phyloP scores from a whole-genome alignment of 2,329 filamentous ascomycete genomes.

The Amauroascus niger region DNA sequence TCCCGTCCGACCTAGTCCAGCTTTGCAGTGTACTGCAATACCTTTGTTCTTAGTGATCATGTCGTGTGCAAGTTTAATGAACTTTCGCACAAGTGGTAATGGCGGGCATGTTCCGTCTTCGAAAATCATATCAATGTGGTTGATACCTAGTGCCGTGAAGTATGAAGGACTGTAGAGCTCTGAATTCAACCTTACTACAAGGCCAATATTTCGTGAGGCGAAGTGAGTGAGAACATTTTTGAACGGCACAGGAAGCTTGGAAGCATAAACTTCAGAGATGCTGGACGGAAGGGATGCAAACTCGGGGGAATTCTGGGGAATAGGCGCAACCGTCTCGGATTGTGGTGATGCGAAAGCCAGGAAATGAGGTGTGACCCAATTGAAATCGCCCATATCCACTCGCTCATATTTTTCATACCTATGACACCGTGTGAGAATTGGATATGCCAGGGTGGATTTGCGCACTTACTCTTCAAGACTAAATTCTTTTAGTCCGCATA shows the following conservation, averaged over 20 bases:
- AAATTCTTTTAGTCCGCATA: slow-evolving; percentile 86
- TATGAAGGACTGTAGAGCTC: slow-evolving; percentile 94
- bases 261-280: slow-evolving; percentile 59
- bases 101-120: slow-evolving; percentile 95
- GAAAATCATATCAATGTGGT: slow-evolving; percentile 98
- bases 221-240: slow-evolving; percentile 94
- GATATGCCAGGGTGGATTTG: background rate
- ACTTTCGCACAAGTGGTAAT: slow-evolving; percentile 79
- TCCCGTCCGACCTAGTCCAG: slow-evolving; percentile 85
- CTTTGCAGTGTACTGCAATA: slow-evolving; percentile 98
- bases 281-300: slow-evolving; percentile 67
- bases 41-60: slow-evolving; percentile 88
- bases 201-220: slow-evolving; percentile 71
- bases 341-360: slow-evolving; percentile 94
- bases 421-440: slow-evolving; percentile 7
- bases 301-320: slow-evolving; percentile 61
- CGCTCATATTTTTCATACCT: slow-evolving; percentile 88
- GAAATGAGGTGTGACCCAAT: slow-evolving; percentile 95
- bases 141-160: slow-evolving; percentile 89
- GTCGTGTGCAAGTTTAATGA: slow-evolving; percentile 88
- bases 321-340: slow-evolving; percentile 62
- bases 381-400: slow-evolving; percentile 98
- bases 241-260: slow-evolving; percentile 72
- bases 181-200: slow-evolving; percentile 92
- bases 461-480: slow-evolving; percentile 69